Percentiles rank a stretch among this genome's conserved stretches.
These are phyloP conservation scores for Monosporozyma yasuniensis DNA, from an alignment of 805 yeast species.

Conservation along the genomic window DNA sequence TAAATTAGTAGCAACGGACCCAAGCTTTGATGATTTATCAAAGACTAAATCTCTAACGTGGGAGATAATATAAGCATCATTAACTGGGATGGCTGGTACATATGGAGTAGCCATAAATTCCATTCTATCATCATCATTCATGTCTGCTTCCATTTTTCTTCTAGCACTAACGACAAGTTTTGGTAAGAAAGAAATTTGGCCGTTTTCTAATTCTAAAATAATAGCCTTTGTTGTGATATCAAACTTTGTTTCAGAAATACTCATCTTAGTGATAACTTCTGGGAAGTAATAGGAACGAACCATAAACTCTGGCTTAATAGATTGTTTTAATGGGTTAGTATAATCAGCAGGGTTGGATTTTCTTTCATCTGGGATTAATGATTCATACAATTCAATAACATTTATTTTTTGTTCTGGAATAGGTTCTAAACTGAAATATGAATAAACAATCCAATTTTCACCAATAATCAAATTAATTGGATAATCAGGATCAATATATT, in stretches of 20 bases:
- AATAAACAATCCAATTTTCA: conserved; percentile 75
- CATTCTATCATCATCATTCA: conserved; percentile 43
- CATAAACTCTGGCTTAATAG: conserved; percentile 40
- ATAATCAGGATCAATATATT: conserved; percentile 34
- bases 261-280: conserved; percentile 43
- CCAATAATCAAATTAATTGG: conserved; percentile 51
- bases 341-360: conserved; percentile 13
- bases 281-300: conserved; percentile 57
- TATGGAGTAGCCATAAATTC: conserved; percentile 58
- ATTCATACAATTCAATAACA: conserved; percentile 74
- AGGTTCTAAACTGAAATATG: conserved; percentile 47
- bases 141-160: conserved; percentile 48
- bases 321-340: conserved; percentile 12
- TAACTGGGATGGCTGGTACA: conserved; percentile 49
- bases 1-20: conserved; percentile 51
- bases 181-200: conserved; percentile 63
- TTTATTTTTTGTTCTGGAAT: conserved; percentile 48
- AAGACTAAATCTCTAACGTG: conserved; percentile 40
- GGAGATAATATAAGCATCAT: conserved; percentile 41
- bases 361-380: conserved; percentile 43
- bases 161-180: conserved; percentile 60
- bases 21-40: conserved; percentile 27
- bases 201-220: conserved; percentile 47
- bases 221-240: conserved; percentile 65
- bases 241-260: conserved; percentile 48